These are phyloP conservation scores for Clonostachys chloroleuca DNA, from an alignment of 2,329 filamentous ascomycete species.

Conservation along the genomic window DNA sequence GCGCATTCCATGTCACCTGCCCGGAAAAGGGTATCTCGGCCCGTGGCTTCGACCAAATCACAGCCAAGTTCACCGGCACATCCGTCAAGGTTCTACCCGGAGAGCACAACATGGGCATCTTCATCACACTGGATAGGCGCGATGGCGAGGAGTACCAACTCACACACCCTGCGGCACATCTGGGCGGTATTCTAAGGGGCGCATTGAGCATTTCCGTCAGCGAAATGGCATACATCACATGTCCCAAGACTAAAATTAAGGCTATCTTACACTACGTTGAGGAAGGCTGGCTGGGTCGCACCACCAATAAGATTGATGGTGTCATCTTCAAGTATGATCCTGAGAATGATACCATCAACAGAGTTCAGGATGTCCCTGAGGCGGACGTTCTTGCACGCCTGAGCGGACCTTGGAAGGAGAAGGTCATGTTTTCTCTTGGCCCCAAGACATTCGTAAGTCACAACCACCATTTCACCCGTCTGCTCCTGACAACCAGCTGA, in stretches of 20 bases:
- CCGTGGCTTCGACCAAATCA: conserved; percentile 90
- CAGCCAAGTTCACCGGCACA: conserved; percentile 95
- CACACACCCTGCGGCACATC: conserved; percentile 88
- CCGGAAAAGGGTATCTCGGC: conserved; percentile 86
- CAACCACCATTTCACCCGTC: too few species aligned
- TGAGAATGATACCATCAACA: conserved; percentile 73
- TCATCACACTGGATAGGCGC: conserved; percentile 76
- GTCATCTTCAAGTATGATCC: conserved; percentile 89
- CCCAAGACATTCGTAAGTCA: conserved; percentile 56
- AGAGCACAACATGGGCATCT: conserved; percentile 93
- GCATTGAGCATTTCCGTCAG: conserved; percentile 87
- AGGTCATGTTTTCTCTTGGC: conserved; percentile 56
- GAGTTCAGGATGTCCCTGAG: conserved; percentile 82
- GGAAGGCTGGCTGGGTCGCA: conserved; percentile 88
- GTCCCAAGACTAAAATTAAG: conserved; percentile 86
- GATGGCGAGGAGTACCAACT: conserved; percentile 91
- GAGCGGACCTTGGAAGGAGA: conserved; percentile 81
- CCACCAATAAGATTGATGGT: conserved; percentile 88
- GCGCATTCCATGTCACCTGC: conserved; percentile 90
- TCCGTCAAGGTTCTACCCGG: conserved; percentile 88
- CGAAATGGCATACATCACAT: conserved; percentile 84
- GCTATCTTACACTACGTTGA: conserved; percentile 90
- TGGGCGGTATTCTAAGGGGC: conserved; percentile 83
- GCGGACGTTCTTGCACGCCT: conserved; percentile 79
- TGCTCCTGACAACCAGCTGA: too few species aligned